Evolutionary conservation across 768 basidiomycete species (phyloP), one percentile per base, ranked within the genome.

Genomic region (Calocybe cyanea): DNA sequence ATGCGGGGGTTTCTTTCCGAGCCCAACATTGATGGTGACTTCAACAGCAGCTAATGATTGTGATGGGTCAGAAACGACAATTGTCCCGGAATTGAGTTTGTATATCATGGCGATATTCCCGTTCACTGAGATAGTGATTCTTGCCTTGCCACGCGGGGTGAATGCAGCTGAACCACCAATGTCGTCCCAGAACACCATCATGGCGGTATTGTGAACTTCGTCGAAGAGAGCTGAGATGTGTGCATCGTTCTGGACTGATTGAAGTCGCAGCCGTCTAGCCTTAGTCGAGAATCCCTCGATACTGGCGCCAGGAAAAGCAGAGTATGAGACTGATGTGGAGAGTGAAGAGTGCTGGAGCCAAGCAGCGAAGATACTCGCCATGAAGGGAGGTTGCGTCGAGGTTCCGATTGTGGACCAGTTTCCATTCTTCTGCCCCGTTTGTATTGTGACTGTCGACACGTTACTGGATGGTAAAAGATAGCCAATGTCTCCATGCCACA

Each of bases 401-500:
- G 76, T 83, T 19, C 85, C 83, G 47, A 85, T 79, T 6, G 60
- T 54, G 2, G 73, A 64, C 86, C 86, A 87, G 51, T 74, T 68
- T 1, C 84, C 85, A 0, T 69, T 73, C 49, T 73, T 72, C 31
- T 68, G 50, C 2, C 76, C 78, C 3, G 73, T 66, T 41, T 77
- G 64, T 0, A 71, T 34, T 2, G 63, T 57, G 18, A 75, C 44
- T 3, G 64, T 60, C 3, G 72, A 57, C 8, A 56, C 57, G 32
- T 62, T 53, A 43, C 57, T 57, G n/a, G 53, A 52, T 15, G 67
- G 58, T 53, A 87, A 73, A 6, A 61, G 46, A 54, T 87, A 87
- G 2, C 86, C 86, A n/a, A 83, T 73, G 36, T 69, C 64, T 34
- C 71, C 81, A 54, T 87, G 85, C 79, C 81, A 86, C 9, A 87